Evolutionary conservation across 345 rosid genomes (phyloP).

Genomic region (Eucalyptus erythrocorys): DNA sequence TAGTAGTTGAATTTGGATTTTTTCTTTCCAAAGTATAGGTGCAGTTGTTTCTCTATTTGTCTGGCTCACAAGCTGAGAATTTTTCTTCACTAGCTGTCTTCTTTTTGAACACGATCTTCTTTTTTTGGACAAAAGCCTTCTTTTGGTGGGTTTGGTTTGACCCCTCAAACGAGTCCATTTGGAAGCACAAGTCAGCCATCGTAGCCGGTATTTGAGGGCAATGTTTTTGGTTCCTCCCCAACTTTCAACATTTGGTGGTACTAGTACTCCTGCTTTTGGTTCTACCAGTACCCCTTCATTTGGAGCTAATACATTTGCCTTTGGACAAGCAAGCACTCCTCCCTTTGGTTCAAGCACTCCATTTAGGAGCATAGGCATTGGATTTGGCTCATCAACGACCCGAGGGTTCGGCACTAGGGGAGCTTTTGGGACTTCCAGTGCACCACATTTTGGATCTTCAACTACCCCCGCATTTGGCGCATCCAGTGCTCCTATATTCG

Average conservation of each 20-base stretch:
- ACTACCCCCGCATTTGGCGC: slow-evolving; percentile 22
- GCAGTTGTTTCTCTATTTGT: too few relatives aligned
- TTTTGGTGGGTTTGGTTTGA: too few relatives aligned
- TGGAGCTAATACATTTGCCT: slow-evolving; percentile 23
- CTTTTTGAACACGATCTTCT: too few relatives aligned
- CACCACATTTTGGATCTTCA: slow-evolving; percentile 39
- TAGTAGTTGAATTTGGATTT: too few relatives aligned
- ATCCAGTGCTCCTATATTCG: slow-evolving; percentile 26
- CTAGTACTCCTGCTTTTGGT: neutral
- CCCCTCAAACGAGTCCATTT: slow-evolving; percentile 13
- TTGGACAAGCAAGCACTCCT: slow-evolving; percentile 22
- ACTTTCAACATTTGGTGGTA: slow-evolving; percentile 10
- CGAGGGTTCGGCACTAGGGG: slow-evolving; percentile 25
- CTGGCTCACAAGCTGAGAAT: too few relatives aligned
- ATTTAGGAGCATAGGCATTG: slow-evolving; percentile 31
- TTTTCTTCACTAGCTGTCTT: too few relatives aligned
- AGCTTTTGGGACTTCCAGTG: slow-evolving; percentile 36
- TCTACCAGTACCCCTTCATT: slow-evolving; percentile 4
- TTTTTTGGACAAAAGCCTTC: too few relatives aligned
- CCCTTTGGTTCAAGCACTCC: slow-evolving; percentile 32
- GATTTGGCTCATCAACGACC: slow-evolving; percentile 31
- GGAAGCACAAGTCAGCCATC: too few relatives aligned
- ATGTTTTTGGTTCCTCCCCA: too few relatives aligned
- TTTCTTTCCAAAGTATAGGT: too few relatives aligned
- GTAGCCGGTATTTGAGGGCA: too few relatives aligned